A percentile compares a stretch with the other conserved stretches of the same genome.
Conservation (phyloP, 345 rosid genomes). For the Theobroma cacao region DNA sequence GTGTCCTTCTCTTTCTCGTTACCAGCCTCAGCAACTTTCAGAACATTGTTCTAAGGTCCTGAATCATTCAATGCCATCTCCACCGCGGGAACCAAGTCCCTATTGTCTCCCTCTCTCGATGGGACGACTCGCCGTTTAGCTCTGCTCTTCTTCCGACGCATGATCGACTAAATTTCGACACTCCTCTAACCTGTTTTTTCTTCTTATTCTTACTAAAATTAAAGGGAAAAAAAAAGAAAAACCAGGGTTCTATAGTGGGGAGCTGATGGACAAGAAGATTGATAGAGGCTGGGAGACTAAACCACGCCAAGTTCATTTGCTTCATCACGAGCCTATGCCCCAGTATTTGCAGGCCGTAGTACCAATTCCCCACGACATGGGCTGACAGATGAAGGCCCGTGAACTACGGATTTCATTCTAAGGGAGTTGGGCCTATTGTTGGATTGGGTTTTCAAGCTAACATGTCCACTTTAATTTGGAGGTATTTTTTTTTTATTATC, state of each 20-base stretch:
- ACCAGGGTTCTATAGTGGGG: too few relatives aligned
- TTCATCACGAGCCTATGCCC: not conserved
- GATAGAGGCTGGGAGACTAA: not conserved
- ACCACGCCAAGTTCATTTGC: too few relatives aligned
- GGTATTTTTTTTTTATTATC: too few relatives aligned
- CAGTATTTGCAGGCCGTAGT: not conserved
- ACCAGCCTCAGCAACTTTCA: not conserved
- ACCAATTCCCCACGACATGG: not conserved
- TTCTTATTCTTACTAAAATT: not conserved
- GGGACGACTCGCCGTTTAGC: not conserved
- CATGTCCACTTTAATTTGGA: too few relatives aligned
- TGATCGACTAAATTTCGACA: not conserved
- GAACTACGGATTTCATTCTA: not conserved
- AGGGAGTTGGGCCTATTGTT: not conserved
- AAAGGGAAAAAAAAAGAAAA: not conserved
- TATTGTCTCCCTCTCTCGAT: not conserved
- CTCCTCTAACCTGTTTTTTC: not conserved
- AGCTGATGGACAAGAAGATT: too few relatives aligned
- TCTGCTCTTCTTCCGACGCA: conserved; percentile 13
- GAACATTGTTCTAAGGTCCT: not conserved
- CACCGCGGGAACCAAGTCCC: not conserved
- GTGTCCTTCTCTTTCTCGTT: not conserved
- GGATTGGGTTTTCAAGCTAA: not conserved
- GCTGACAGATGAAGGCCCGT: not conserved
- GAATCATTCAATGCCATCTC: not conserved